Percentiles rank a stretch among this genome's conserved stretches.
Conservation (phyloP, 768 basidiomycete species). For the Clitopilus hobsonii region DNA sequence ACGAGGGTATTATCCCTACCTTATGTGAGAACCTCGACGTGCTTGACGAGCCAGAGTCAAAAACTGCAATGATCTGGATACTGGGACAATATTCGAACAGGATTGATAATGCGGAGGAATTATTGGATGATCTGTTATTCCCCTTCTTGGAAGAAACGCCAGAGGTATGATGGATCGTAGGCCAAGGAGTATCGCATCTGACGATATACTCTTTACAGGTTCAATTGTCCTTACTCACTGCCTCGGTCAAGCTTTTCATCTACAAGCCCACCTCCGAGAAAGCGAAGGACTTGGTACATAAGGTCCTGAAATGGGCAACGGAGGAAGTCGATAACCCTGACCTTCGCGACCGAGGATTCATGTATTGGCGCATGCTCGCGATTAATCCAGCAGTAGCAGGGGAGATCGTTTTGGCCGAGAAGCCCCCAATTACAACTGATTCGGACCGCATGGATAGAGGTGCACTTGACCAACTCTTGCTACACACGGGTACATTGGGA, state of each 20-base stretch:
- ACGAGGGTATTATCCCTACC: conserved; percentile 92
- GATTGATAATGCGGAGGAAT: conserved; percentile 94
- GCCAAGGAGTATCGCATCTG: background rate
- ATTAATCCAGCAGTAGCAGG: conserved; percentile 86
- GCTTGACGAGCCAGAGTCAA: conserved; percentile 94
- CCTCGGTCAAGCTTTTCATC: conserved; percentile 93
- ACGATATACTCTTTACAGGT: conserved; percentile 59
- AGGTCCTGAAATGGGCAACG: conserved; percentile 94
- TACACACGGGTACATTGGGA: conserved; percentile 91
- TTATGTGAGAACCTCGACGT: conserved; percentile 90
- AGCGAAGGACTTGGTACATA: conserved; percentile 87
- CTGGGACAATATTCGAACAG: conserved; percentile 93
- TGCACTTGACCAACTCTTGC: conserved; percentile 87
- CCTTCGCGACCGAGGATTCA: conserved; percentile 93
- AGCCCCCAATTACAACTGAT: conserved; percentile 96
- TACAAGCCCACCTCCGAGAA: conserved; percentile 80
- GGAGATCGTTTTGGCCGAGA: conserved; percentile 88
- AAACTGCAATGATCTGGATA: conserved; percentile 98
- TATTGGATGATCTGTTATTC: conserved; percentile 88
- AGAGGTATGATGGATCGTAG: conserved; percentile 52
- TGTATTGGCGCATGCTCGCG: conserved; percentile 98
- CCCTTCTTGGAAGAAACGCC: conserved; percentile 91
- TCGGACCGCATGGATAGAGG: conserved; percentile 97
- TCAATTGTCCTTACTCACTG: conserved; percentile 91
- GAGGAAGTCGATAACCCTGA: conserved; percentile 99